Evolutionary conservation across 2,329 filamentous ascomycete genomes (phyloP).

Genomic region (Penicillium sp.): DNA sequence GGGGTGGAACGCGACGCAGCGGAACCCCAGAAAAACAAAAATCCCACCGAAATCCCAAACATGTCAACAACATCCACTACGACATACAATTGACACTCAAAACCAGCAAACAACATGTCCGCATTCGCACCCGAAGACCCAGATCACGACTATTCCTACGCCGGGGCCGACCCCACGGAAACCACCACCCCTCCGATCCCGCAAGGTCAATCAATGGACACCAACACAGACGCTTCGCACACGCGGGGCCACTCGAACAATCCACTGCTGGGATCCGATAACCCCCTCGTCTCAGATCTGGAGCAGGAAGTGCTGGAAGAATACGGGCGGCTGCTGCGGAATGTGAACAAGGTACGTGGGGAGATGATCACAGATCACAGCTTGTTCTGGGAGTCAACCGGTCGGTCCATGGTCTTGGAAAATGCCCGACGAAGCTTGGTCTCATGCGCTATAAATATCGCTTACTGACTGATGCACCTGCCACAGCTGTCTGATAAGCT

Average conservation of each 20-base stretch:
- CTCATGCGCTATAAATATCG: too few relatives aligned
- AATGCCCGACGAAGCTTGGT: neutral
- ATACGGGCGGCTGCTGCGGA: conserved; percentile 80
- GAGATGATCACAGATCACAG: neutral
- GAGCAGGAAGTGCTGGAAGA: conserved; percentile 95
- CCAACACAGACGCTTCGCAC: conserved; percentile 19
- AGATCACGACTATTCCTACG: conserved; percentile 21
- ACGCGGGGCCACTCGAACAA: conserved; percentile 27
- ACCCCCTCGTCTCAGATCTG: conserved; percentile 60
- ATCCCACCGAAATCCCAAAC: neutral
- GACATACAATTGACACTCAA: neutral
- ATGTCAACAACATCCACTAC: neutral
- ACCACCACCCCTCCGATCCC: conserved; percentile 19
- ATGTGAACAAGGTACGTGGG: conserved; percentile 74
- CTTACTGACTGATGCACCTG: neutral
- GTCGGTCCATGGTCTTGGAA: neutral
- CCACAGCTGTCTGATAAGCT: conserved; percentile 35
- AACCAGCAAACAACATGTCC: conserved; percentile 14
- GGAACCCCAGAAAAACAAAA: conserved; percentile 2
- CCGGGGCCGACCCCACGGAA: conserved; percentile 17
- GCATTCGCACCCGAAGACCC: conserved; percentile 22
- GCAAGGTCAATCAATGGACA: conserved; percentile 15
- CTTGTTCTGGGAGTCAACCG: neutral
- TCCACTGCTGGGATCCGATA: conserved; percentile 38
- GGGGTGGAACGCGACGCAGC: conserved; percentile 5